Evolutionary conservation across 2,329 filamentous ascomycete species (phyloP), one percentile per base, ranked within the genome.

Genomic region (Aspergillus pseudonomiae): DNA sequence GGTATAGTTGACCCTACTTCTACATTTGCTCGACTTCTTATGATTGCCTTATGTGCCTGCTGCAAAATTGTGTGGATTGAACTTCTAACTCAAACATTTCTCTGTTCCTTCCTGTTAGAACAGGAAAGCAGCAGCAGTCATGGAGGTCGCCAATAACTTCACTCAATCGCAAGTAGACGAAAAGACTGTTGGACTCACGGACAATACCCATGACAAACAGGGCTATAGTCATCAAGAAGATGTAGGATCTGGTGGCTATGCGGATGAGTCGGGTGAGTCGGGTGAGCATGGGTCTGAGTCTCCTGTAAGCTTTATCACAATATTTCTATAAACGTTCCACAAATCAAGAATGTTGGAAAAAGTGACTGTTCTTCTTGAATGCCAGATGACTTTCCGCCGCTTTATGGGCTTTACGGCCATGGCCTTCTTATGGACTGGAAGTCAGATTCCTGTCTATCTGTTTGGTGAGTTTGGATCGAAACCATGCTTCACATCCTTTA

Each of bases 391-490:
- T n/a, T 80, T 82, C 65, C 76, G 72, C 34, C 78, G 83, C 4
- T 80, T 85, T 68, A 84, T 86, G 83, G 82, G 81, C 59, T 78
- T 88, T 54, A 68, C 84, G 16, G 85, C 85, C 63, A 87, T 87
- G 84, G 84, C 84, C 6, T 86, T 89, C 61, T 75, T 88, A 26
- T 88, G 86, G 86, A 86, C 85, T 56, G 85, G 85, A 34, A 85
- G 82, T 60, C 86, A 88, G 67, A 87, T 88, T 54, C 86, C 86
- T 1, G 78, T 88, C 12, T 85, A 84, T 68, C 72, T 84, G 5
- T 83, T 83, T 65, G 82, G 83, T 70, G 72, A 60, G 72, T 61
- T 28, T 75, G 16, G 73, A 74, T 34, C 30, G 24, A 52, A 21
- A 5, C 7, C 26, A 21, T 4, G 39, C 12, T 11, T 9, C 16